Percentiles rank a stretch among this genome's conserved stretches.
Evolutionary conservation across 495 filamentous ascomycete species (phyloP).

Genomic region (Xylona heveae): DNA sequence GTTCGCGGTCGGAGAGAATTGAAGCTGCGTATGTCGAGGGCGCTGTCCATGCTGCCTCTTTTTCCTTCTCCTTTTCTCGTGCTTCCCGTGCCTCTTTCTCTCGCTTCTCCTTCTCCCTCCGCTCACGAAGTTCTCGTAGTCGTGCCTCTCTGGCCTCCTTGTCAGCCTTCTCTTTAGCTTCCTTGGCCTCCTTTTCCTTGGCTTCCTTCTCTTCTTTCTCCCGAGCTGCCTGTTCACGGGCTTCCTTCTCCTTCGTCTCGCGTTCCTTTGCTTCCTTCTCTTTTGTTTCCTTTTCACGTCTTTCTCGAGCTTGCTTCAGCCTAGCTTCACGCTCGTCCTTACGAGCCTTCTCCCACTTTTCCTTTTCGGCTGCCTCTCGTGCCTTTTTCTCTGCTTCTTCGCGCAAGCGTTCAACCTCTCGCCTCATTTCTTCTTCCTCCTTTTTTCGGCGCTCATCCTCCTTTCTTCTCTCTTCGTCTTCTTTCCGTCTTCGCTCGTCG

Average conservation of each 20-base stretch:
- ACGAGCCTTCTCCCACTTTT: constrained; percentile 6
- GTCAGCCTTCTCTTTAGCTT: constrained; percentile 23
- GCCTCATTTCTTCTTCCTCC: constrained; percentile 8
- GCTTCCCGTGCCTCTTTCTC: constrained; percentile 8
- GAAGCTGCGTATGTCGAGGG: constrained; percentile 8
- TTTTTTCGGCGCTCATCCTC: constrained; percentile 4
- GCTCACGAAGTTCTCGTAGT: constrained; percentile 7
- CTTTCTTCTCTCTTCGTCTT: constrained; percentile 13
- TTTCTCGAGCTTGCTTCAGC: constrained; percentile 26
- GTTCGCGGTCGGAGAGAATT: constrained; percentile 7
- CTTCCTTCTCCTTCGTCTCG: constrained; percentile 10
- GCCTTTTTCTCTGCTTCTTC: constrained; percentile 15
- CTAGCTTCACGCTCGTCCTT: constrained; percentile 13
- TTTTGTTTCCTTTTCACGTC: constrained; percentile 18
- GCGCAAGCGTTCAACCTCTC: too few species aligned
- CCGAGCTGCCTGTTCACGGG: constrained; percentile 12
- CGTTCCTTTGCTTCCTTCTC: constrained; percentile 15
- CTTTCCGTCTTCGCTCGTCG: constrained; percentile 9
- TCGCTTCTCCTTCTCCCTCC: constrained; percentile 10
- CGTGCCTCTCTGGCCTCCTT: constrained; percentile 15
- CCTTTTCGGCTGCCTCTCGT: constrained; percentile 9
- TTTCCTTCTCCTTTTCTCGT: constrained; percentile 11
- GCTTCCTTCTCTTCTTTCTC: constrained; percentile 14
- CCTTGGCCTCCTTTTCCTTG: constrained; percentile 18
- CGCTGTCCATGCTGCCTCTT: constrained; percentile 6